Evolutionary conservation across 495 filamentous ascomycete species (phyloP).

Genomic region (Penicillium parvum): DNA sequence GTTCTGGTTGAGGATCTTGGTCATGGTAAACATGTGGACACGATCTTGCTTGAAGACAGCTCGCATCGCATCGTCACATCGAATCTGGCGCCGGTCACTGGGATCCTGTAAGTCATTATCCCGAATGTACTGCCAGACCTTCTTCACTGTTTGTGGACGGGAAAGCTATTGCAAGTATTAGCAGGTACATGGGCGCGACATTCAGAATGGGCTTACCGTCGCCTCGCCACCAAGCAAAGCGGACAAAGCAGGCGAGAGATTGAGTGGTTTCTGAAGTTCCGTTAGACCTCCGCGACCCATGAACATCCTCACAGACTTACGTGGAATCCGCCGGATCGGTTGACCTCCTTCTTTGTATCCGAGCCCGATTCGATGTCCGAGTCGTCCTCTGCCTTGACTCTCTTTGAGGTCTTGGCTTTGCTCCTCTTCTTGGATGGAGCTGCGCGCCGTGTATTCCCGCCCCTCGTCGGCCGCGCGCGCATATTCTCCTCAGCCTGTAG

Average conservation of each 20-base stretch:
- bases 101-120: constrained; percentile 84
- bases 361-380: constrained; percentile 65
- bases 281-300: too few species aligned
- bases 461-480: constrained; percentile 67
- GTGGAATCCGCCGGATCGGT: constrained; percentile 64
- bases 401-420: constrained; percentile 69
- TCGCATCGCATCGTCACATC: constrained; percentile 85
- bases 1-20: constrained; percentile 69
- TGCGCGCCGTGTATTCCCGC: constrained; percentile 51
- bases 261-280: constrained; percentile 63
- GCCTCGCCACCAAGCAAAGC: constrained; percentile 57
- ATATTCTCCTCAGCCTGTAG: constrained; percentile 90
- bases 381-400: constrained; percentile 73
- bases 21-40: constrained; percentile 99
- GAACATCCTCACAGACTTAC: constrained; percentile 35
- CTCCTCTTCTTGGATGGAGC: constrained; percentile 62
- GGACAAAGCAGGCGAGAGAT: constrained; percentile 61
- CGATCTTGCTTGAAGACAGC: constrained; percentile 85
- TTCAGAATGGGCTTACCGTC: constrained; percentile 41
- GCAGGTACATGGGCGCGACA: neutral
- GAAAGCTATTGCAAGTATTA: constrained; percentile 57
- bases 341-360: constrained; percentile 59
- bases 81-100: constrained; percentile 82
- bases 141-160: constrained; percentile 91
- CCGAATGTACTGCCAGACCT: constrained; percentile 91